Evolutionary conservation across 106 monocot species (phyloP).

Genomic region (Xerophyta viscosa): DNA sequence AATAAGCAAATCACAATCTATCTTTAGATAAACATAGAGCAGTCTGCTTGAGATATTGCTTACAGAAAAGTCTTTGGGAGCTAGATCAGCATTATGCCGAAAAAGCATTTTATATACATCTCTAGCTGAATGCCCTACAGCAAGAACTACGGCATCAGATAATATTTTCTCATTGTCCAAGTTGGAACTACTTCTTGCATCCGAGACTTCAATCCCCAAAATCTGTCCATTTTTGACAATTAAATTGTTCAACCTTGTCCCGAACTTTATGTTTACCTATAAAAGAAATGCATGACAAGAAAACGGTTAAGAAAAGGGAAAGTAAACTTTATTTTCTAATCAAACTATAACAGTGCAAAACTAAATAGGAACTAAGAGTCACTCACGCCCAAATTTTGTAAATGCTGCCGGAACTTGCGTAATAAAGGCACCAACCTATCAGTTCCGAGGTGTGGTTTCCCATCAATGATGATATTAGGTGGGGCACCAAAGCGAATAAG

Average conservation of each 20-base stretch:
- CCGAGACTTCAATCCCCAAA: constrained; percentile 57
- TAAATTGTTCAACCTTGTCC: constrained; percentile 78
- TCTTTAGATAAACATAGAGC: no score
- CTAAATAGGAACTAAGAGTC: neutral
- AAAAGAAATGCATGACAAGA: constrained; percentile 5
- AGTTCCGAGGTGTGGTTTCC: constrained; percentile 95
- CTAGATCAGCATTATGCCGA: constrained; percentile 55
- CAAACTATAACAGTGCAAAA: no score
- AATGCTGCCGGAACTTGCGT: constrained; percentile 70
- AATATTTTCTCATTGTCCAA: constrained; percentile 28
- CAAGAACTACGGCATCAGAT: constrained; percentile 85
- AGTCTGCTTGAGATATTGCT: no score
- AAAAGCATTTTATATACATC: constrained; percentile 90
- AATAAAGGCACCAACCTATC: constrained; percentile 78
- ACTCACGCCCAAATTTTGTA: constrained; percentile 78
- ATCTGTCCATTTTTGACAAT: constrained; percentile 66
- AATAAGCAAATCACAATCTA: no score
- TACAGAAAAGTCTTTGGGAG: constrained; percentile 92
- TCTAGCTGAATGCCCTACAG: constrained; percentile 95
- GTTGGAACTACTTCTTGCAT: constrained; percentile 29
- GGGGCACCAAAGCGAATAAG: constrained; percentile 96
- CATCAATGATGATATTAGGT: constrained; percentile 74
- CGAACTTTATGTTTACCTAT: constrained; percentile 79
- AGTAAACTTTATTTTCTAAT: no score
- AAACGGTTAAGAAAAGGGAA: neutral